A percentile compares a stretch with the other conserved stretches of the same genome.
phyloP scores from a whole-genome alignment of 2,329 filamentous ascomycete species.

The Ophiocordyceps unilateralis region DNA sequence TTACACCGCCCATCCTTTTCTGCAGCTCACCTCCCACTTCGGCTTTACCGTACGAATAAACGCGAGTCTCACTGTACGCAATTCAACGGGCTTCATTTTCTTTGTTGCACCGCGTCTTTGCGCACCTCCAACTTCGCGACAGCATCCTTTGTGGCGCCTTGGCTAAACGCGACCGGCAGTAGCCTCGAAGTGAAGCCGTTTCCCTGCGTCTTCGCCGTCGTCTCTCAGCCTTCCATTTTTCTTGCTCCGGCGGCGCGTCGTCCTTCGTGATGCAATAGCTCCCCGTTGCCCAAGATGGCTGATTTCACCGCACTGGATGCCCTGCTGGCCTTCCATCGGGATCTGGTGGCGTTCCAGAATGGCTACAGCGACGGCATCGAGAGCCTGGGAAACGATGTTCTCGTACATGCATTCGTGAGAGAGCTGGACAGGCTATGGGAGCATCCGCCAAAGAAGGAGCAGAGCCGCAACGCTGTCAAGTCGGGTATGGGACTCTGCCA shows the following conservation, averaged over 20 bases:
- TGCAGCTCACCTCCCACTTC: not conserved
- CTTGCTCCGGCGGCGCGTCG: not conserved
- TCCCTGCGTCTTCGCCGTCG: not conserved
- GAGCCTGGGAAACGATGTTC: slow-evolving; percentile 51
- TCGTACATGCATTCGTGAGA: slow-evolving; percentile 53
- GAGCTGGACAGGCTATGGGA: slow-evolving; percentile 58
- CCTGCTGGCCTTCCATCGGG: slow-evolving; percentile 71
- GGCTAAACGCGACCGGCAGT: not conserved
- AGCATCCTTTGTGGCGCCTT: slow-evolving; percentile 1
- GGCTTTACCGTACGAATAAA: not conserved
- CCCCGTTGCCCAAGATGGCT: slow-evolving; percentile 41
- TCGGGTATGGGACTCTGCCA: slow-evolving; percentile 32
- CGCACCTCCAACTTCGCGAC: slow-evolving; percentile 4
- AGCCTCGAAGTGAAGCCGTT: not conserved
- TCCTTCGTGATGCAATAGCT: slow-evolving; percentile 27
- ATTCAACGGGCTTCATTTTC: not conserved
- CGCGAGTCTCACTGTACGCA: not conserved
- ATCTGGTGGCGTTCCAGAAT: slow-evolving; percentile 62
- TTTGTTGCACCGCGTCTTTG: slow-evolving; percentile 5
- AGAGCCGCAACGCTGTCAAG: slow-evolving; percentile 54
- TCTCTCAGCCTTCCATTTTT: not conserved
- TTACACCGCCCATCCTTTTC: slow-evolving; percentile 11
- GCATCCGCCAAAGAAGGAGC: slow-evolving; percentile 56
- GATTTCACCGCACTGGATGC: slow-evolving; percentile 55
- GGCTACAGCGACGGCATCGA: slow-evolving; percentile 43